These are phyloP conservation scores for Lathyrus tuberosus DNA, from an alignment of 306 rosid species.

Conservation along the genomic window DNA sequence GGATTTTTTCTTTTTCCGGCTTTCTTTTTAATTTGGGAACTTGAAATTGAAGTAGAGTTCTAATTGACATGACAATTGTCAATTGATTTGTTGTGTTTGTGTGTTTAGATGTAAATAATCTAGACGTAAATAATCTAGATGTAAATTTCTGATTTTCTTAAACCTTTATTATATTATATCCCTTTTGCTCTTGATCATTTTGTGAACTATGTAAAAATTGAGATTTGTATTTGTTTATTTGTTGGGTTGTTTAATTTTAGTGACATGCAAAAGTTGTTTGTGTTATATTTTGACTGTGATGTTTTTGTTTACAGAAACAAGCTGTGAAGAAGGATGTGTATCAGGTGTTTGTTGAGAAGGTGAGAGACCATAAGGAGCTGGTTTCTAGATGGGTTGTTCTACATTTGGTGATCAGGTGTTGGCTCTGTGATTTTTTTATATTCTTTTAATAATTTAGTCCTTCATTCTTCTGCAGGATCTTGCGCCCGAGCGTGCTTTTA, in stretches of 20 bases:
- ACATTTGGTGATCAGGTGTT: too few species aligned
- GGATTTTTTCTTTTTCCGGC: not conserved
- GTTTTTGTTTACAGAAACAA: slow-evolving; percentile 66
- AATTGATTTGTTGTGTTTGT: slow-evolving; percentile 23
- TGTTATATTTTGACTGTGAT: slow-evolving; percentile 30
- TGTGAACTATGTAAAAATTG: slow-evolving; percentile 7
- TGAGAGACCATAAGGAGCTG: slow-evolving; percentile 84
- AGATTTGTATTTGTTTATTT: not conserved
- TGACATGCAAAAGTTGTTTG: slow-evolving; percentile 17
- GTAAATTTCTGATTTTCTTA: slow-evolving; percentile 11
- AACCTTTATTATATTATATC: not conserved
- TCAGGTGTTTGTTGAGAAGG: slow-evolving; percentile 96
- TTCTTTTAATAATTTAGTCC: slow-evolving; percentile 18
- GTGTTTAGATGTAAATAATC: slow-evolving; percentile 19
- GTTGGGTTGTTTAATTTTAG: not conserved
- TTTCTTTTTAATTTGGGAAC: not conserved
- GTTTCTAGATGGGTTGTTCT: slow-evolving; percentile 97
- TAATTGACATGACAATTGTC: slow-evolving; percentile 7
- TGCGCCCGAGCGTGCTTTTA: slow-evolving; percentile 94
- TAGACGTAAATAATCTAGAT: slow-evolving; percentile 5
- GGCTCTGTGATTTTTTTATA: too few species aligned
- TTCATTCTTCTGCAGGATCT: slow-evolving; percentile 70
- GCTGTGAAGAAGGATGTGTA: slow-evolving; percentile 74
- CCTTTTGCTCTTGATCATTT: slow-evolving; percentile 10
- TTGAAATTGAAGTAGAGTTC: slow-evolving; percentile 14